Evolutionary conservation across 441 rosid genomes (phyloP), one percentile per base, ranked within the genome.

Genomic region (Biscutella laevigata): DNA sequence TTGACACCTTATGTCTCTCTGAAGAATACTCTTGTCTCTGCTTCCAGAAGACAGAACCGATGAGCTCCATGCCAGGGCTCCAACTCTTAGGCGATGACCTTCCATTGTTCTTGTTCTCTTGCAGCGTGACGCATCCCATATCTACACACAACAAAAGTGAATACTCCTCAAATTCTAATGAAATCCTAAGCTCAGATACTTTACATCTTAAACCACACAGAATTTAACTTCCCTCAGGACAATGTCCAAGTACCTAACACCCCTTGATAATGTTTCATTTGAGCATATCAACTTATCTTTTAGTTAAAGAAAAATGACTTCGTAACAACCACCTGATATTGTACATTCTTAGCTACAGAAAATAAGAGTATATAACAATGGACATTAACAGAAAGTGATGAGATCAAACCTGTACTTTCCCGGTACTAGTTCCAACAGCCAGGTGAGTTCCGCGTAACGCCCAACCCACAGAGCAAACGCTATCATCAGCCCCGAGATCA

Each of bases 381-480:
- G 15, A 35, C 21, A 35, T 17, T 32, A 32, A 43, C 16, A 19
- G 6, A 25, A 29, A 1, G 20, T 29, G 53, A 24, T 27, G 51
- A 59, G 51, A 53, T 37, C 69, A 54, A 69, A 91, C 98, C 95
- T 91, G 91, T 50, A 86, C 83, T 80, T 80, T 82, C 10, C 98
- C 96, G 39, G 77, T 74, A 66, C 79, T 79, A 45, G 95, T 88
- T 69, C 98, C 98, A 56, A 91, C 87, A 13, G 96, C 88, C 3
- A 90, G 85, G 72, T 84, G 81, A 22, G 86, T 72, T 40, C 86
- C 89, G 9, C 82, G 92, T 45, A 79, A 82, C 9, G 96, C 92
- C 95, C 98, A 90, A 56, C 90, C 92, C 16, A 90, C 95, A 14
- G 98, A 90, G 65, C 98, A 87, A 28, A 90, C 90, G 33, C 82